These are phyloP conservation scores for Moesziomyces sp. DNA, from an alignment of 1,284 basidiomycete species.

Conservation along the genomic window DNA sequence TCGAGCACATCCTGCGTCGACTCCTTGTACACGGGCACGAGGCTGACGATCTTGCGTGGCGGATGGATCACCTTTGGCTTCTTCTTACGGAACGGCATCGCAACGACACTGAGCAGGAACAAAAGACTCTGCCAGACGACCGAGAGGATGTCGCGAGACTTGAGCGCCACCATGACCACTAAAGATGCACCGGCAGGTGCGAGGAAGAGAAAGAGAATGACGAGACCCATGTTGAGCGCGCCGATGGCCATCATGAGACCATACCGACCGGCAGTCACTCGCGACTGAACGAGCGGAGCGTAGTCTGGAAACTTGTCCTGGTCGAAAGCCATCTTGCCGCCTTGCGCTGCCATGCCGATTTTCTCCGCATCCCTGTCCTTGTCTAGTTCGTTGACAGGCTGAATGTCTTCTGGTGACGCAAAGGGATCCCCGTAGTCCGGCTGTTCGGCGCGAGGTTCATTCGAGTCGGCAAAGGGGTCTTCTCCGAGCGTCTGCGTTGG, in stretches of 20 bases:
- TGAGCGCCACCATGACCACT: slow-evolving; percentile 27
- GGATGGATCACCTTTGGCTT: slow-evolving; percentile 19
- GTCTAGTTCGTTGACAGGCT: slow-evolving; percentile 5
- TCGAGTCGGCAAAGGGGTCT: slow-evolving; percentile 16
- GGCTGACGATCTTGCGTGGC: slow-evolving; percentile 33
- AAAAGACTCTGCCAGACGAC: slow-evolving; percentile 31
- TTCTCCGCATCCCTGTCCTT: slow-evolving; percentile 20
- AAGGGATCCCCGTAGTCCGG: neutral
- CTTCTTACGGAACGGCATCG: slow-evolving; percentile 15
- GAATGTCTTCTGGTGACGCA: slow-evolving; percentile 4
- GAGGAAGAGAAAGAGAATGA: slow-evolving; percentile 27
- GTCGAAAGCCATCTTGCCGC: slow-evolving; percentile 14
- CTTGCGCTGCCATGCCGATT: neutral
- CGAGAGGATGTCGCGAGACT: slow-evolving; percentile 31
- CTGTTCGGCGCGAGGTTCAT: neutral
- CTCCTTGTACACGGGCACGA: slow-evolving; percentile 37
- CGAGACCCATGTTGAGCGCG: slow-evolving; percentile 19
- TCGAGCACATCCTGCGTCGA: slow-evolving; percentile 32
- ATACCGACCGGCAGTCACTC: slow-evolving; percentile 20
- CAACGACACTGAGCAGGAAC: slow-evolving; percentile 5
- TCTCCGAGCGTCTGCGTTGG: slow-evolving; percentile 9
- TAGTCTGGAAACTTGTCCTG: slow-evolving; percentile 23
- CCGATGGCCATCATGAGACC: slow-evolving; percentile 30
- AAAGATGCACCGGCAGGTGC: slow-evolving; percentile 19
- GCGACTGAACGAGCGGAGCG: slow-evolving; percentile 22